These are phyloP conservation scores for Pluteus cervinus DNA, from an alignment of 768 basidiomycete genomes.

Conservation along the genomic window DNA sequence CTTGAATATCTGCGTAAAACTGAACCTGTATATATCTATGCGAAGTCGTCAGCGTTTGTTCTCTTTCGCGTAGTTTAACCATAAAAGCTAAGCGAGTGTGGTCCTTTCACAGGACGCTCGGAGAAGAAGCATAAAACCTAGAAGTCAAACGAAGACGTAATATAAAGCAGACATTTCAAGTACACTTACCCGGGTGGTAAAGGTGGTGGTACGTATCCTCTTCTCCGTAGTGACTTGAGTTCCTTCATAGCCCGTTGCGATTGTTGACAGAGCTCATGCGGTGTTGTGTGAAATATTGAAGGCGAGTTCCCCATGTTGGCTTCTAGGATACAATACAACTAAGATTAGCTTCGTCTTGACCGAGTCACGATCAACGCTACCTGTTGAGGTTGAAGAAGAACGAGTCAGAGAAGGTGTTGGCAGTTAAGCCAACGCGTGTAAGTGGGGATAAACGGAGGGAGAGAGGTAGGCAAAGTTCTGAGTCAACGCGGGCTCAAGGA, in stretches of 20 bases:
- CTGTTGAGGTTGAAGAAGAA: too few relatives aligned
- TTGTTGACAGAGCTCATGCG: conserved; percentile 5
- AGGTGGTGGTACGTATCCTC: conserved; percentile 6
- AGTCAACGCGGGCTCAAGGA: too few relatives aligned
- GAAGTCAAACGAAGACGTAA: background rate
- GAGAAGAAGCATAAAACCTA: too few relatives aligned
- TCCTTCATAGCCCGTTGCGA: background rate
- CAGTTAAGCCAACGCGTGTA: too few relatives aligned
- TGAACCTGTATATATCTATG: conserved; percentile 5
- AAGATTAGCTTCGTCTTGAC: too few relatives aligned
- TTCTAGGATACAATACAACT: too few relatives aligned
- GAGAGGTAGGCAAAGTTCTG: too few relatives aligned
- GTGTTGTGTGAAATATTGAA: conserved; percentile 6
- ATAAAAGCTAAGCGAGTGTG: background rate
- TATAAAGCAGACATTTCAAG: too few relatives aligned
- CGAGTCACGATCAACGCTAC: too few relatives aligned
- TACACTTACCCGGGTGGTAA: conserved; percentile 4
- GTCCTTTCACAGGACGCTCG: too few relatives aligned
- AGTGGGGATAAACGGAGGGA: too few relatives aligned
- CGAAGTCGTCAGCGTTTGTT: background rate
- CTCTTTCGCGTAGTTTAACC: background rate
- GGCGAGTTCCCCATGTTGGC: conserved; percentile 6
- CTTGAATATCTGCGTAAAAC: conserved; percentile 4
- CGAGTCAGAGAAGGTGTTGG: too few relatives aligned
- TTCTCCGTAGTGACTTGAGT: conserved; percentile 1